These are phyloP conservation scores for Lactarius hengduanensis DNA, from an alignment of 768 basidiomycete genomes.

Conservation along the genomic window DNA sequence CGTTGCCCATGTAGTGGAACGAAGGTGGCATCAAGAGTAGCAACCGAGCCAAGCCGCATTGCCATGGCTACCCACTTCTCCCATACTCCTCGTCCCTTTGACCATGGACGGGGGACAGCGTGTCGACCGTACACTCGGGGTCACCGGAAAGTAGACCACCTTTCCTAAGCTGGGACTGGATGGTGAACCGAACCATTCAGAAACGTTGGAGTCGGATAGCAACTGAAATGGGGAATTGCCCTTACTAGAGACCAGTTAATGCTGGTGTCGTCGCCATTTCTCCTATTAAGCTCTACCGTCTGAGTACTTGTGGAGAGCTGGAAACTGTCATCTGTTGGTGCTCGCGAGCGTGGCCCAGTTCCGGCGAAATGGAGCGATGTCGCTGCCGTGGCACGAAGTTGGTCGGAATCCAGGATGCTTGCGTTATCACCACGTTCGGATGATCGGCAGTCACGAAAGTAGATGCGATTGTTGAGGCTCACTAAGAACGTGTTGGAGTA, in stretches of 20 bases:
- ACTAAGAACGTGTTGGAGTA: neutral
- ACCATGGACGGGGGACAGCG: neutral
- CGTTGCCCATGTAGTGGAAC: no score
- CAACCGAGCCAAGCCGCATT: no score
- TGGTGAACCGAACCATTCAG: neutral
- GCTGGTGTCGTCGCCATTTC: neutral
- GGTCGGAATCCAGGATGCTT: neutral
- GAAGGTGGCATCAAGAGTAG: no score
- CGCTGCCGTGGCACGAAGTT: neutral
- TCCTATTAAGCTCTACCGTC: neutral
- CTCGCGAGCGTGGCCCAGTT: neutral
- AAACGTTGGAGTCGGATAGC: neutral
- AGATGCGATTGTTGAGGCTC: slow-evolving; percentile 1
- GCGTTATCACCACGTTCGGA: neutral
- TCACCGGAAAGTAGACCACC: neutral
- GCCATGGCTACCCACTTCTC: no score
- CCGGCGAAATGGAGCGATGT: neutral
- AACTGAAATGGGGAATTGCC: neutral
- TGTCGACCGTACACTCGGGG: neutral
- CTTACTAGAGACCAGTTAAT: neutral
- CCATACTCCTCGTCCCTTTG: no score
- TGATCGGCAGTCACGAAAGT: neutral
- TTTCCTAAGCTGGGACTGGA: neutral
- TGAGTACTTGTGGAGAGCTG: neutral
- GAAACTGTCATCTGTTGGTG: neutral